Percentiles rank a stretch among this genome's conserved stretches.
Evolutionary conservation across 352 stramenopile genomes (phyloP).

Genomic region (Phytophthora quininea): DNA sequence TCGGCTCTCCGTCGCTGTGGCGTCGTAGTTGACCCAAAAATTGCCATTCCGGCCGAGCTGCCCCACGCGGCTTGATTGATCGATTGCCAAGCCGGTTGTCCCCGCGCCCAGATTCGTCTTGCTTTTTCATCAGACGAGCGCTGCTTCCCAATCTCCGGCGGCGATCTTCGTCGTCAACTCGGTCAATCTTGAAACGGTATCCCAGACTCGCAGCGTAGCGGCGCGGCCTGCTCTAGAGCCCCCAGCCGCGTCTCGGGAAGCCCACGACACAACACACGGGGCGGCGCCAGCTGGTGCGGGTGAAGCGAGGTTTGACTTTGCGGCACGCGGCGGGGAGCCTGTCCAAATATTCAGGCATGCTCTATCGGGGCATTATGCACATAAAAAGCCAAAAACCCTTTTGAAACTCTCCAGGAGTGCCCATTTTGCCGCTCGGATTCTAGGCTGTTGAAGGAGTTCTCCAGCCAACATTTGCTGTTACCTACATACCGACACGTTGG

Average conservation of each 20-base stretch:
- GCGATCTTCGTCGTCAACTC: not conserved
- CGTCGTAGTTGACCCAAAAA: conserved; percentile 2
- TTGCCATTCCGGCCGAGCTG: not conserved
- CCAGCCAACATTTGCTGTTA: no score
- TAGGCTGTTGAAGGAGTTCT: no score
- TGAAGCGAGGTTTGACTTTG: not conserved
- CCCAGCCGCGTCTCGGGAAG: not conserved
- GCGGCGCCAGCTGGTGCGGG: not conserved
- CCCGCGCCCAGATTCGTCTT: not conserved
- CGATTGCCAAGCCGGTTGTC: no score
- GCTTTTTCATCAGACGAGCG: not conserved
- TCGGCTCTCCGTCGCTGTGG: not conserved
- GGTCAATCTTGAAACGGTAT: conserved; percentile 4
- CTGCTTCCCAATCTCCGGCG: not conserved
- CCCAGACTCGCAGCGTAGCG: not conserved
- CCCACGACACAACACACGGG: not conserved
- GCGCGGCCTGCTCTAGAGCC: not conserved
- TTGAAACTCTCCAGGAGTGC: no score
- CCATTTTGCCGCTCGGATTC: no score
- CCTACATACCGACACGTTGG: no score
- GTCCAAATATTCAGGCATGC: not conserved
- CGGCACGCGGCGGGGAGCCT: not conserved
- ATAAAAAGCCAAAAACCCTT: no score
- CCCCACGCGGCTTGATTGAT: not conserved
- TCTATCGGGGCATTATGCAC: no score